Evolutionary conservation across 148 eudicot genomes (phyloP).

Genomic region (Tetragonia tetragonoides): DNA sequence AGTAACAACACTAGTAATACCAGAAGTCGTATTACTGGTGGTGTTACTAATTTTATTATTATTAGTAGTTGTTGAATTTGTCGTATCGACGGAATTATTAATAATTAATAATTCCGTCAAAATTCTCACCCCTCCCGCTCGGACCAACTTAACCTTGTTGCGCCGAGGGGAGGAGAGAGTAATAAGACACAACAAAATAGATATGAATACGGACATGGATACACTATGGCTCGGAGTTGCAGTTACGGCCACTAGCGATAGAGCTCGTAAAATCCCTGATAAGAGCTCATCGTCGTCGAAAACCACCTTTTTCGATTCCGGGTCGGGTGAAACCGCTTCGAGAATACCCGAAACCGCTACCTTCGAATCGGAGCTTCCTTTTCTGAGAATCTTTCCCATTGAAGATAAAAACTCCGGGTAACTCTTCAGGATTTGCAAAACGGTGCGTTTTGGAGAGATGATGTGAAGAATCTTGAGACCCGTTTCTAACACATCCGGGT

Average conservation of each 20-base stretch:
- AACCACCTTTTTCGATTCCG: constrained; percentile 28
- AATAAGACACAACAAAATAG: constrained; percentile 31
- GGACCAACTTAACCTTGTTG: constrained; percentile 38
- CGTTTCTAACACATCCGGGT: constrained; percentile 34
- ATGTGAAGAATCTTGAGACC: constrained; percentile 30
- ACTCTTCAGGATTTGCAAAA: background rate
- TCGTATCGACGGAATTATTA: background rate
- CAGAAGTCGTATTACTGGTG: background rate
- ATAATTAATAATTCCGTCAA: background rate
- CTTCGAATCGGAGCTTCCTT: constrained; percentile 26
- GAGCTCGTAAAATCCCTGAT: background rate
- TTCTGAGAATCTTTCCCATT: constrained; percentile 25
- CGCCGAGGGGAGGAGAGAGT: constrained; percentile 30
- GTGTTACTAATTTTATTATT: no score
- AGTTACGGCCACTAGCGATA: background rate
- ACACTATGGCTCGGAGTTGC: no score
- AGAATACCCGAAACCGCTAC: constrained; percentile 31
- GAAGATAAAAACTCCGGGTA: background rate
- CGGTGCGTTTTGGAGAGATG: constrained; percentile 14
- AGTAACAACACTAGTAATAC: background rate
- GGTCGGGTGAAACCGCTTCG: constrained; percentile 18
- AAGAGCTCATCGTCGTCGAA: constrained; percentile 30
- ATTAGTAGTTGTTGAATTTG: no score
- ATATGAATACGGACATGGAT: background rate
- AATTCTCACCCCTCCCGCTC: constrained; percentile 34